Evolutionary conservation across 208 protist species (phyloP).

Genomic region (Acanthamoeba lenticulata): DNA sequence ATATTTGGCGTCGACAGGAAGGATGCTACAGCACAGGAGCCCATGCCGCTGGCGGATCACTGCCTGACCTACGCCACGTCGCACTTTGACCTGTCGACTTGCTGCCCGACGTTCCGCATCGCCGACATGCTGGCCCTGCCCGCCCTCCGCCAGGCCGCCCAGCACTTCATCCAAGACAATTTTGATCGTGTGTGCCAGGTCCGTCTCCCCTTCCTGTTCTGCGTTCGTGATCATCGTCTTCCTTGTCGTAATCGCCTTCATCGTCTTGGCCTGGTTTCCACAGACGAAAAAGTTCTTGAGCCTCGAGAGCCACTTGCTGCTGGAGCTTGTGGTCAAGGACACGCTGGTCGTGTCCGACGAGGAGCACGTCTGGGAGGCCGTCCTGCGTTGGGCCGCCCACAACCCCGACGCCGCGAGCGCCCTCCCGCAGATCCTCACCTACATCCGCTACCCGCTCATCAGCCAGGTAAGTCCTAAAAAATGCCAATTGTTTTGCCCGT

Average conservation of each 20-base stretch:
- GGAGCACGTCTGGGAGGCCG: constrained; percentile 47
- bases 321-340: constrained; percentile 44
- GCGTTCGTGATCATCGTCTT: not conserved
- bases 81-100: not conserved
- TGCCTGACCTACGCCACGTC: not conserved
- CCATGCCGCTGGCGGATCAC: not conserved
- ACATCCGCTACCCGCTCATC: constrained; percentile 35
- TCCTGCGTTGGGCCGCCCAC: constrained; percentile 22
- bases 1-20: not conserved
- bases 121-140: constrained; percentile 8
- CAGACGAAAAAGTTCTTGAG: constrained; percentile 50
- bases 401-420: constrained; percentile 13
- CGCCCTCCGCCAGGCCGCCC: not conserved
- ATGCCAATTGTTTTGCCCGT: too few relatives aligned
- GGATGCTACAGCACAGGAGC: not conserved
- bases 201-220: too few relatives aligned
- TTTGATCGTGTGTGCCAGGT: constrained; percentile 23
- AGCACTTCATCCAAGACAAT: constrained; percentile 35
- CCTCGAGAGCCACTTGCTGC: constrained; percentile 26
- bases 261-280: not conserved
- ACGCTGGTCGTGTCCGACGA: constrained; percentile 1
- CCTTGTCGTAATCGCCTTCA: not conserved
- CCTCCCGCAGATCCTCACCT: constrained; percentile 24
- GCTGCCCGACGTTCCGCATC: not conserved
- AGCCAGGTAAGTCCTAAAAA: too few relatives aligned